Conservation (phyloP, 768 basidiomycete genomes). For the Suillus plorans region DNA sequence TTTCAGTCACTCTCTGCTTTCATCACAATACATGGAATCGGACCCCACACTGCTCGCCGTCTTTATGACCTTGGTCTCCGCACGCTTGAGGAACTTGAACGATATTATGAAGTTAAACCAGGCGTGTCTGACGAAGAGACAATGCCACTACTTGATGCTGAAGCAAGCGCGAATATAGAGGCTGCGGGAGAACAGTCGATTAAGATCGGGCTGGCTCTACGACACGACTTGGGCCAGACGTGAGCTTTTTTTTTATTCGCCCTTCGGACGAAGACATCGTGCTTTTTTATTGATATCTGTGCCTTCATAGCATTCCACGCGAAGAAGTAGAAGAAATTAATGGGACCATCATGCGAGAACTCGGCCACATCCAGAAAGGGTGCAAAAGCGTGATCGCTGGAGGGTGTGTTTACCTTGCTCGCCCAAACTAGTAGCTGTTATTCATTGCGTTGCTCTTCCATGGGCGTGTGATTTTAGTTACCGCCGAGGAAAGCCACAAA, state of each 20-base stretch:
- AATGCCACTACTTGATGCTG: conserved; percentile 22
- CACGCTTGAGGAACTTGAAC: conserved; percentile 66
- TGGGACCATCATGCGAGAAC: conserved; percentile 61
- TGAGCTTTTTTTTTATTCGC: conserved; percentile 21
- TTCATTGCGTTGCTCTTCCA: background rate
- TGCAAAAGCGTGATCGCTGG: conserved; percentile 78
- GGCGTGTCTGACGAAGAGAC: conserved; percentile 36
- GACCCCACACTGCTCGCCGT: conserved; percentile 63
- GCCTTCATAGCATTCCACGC: conserved; percentile 59
- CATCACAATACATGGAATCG: conserved; percentile 69
- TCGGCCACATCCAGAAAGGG: conserved; percentile 61
- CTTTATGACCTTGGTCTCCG: conserved; percentile 67
- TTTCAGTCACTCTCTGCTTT: conserved; percentile 60
- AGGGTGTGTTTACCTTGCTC: conserved; percentile 50
- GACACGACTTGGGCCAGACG: conserved; percentile 54
- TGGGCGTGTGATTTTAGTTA: conserved; percentile 48
- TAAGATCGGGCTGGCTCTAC: conserved; percentile 57
- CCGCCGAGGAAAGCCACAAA: conserved; percentile 76
- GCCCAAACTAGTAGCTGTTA: background rate
- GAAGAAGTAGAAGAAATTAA: conserved; percentile 79
- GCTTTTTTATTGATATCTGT: background rate
- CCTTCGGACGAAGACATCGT: background rate
- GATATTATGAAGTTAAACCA: conserved; percentile 46
- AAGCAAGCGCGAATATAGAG: conserved; percentile 21
- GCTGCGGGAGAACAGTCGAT: conserved; percentile 41